These are phyloP conservation scores for Diversispora eburnea DNA, from an alignment of 192 early-diverging fungal species.

Conservation along the genomic window DNA sequence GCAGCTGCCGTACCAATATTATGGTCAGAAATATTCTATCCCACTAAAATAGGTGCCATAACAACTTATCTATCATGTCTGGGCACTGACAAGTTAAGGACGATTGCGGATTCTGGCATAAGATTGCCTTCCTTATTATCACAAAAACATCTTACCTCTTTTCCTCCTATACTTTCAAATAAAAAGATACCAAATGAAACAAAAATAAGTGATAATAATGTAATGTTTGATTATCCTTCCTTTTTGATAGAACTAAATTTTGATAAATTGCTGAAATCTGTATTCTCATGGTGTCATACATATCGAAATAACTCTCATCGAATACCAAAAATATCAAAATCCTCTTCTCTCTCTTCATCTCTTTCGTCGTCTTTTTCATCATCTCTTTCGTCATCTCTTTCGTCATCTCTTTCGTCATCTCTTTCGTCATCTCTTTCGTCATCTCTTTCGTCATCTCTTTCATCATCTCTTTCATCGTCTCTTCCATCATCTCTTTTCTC, in stretches of 20 bases:
- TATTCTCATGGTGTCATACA: slow-evolving; percentile 11
- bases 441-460: too few relatives aligned
- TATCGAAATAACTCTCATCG: not conserved
- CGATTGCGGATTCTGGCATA: not conserved
- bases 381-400: too few relatives aligned
- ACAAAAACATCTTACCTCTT: too few relatives aligned
- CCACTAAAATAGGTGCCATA: not conserved
- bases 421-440: too few relatives aligned
- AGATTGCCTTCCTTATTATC: not conserved
- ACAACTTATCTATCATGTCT: slow-evolving; percentile 1
- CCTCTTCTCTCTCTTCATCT: not conserved
- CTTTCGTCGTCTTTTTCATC: not conserved
- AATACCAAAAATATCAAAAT: not conserved
- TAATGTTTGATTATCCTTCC: not conserved
- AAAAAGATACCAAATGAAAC: not conserved
- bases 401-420: too few relatives aligned
- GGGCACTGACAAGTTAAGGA: not conserved
- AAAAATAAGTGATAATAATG: not conserved
- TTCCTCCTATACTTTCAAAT: too few relatives aligned
- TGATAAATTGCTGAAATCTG: slow-evolving; percentile 10
- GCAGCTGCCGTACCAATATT: not conserved
- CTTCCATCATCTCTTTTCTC: too few relatives aligned
- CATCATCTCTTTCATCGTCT: too few relatives aligned
- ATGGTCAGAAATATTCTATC: slow-evolving; percentile 8
- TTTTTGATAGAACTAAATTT: slow-evolving; percentile 15